Base-by-base conservation (phyloP, 805 yeast genomes). In the Huiozyma sinensis region DNA sequence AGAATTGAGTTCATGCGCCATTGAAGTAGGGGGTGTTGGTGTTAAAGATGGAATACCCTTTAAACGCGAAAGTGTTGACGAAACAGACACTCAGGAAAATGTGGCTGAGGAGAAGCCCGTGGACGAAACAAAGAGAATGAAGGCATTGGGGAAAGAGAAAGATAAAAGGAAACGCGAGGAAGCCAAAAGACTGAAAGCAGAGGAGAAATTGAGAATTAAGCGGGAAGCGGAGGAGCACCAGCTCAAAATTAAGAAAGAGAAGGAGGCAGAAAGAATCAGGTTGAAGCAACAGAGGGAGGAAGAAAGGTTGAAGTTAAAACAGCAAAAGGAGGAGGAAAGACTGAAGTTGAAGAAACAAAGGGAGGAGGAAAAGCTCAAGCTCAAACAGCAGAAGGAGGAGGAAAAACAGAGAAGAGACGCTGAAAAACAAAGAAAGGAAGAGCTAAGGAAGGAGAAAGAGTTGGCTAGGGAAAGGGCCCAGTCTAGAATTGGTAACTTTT, bases 391-490 rank as follows among this genome's bases (percentile, higher is more conserved):
- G 31, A 48, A 47, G 28, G 58, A 55, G 37, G 48, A 50, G 42
- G 50, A 44, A 39, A 48, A 44, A 17, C 39, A 44, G 42, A 47
- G 48, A 33, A 52, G 43, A 37, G 61, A 57, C 39, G 50, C 46
- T 37, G 64, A 58, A 37, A 56, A 49, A 36, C 38, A 43, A 12
- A 50, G 50, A 41, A 53, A 44, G 45, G 59, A 53, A 38, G 53
- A 51, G 41, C 60, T 53, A 52, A 60, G 47, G 57, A 60, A 38
- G 38, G 41, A 46, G 28, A 52, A 60, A 36, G 60, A 60, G 45
- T 60, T 56, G 49, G 53, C 63, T 42, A 54, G 60, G 46, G 68
- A 65, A 46, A 64, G 60, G 47, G 64, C 64, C 37, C 70, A 66
- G 42, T 58, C 58, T 30, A 55, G 63, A 44, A 66, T 65, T 36